Evolutionary conservation across 139 green algal species (phyloP).

Genomic region (Choricystis sp.): DNA sequence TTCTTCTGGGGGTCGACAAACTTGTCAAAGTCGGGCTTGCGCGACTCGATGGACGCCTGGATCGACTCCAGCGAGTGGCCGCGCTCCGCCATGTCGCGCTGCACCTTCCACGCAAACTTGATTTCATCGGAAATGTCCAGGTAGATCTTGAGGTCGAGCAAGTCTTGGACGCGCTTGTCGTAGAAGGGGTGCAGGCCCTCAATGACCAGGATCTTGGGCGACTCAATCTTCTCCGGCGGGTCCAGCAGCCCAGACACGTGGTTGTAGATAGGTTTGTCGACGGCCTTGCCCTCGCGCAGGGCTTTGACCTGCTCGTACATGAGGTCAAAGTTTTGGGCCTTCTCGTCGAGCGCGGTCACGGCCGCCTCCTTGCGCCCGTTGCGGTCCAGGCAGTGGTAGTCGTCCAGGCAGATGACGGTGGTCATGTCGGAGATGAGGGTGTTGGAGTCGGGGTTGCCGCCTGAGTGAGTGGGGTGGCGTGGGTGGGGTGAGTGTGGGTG

Average conservation of each 20-base stretch:
- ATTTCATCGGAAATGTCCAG: slow-evolving; percentile 98
- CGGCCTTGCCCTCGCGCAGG: slow-evolving; percentile 91
- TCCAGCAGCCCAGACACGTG: slow-evolving; percentile 93
- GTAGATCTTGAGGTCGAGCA: slow-evolving; percentile 98
- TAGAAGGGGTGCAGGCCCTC: slow-evolving; percentile 99
- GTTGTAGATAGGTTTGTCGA: slow-evolving; percentile 99
- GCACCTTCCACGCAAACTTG: slow-evolving; percentile 99
- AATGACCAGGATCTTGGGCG: slow-evolving; percentile 88
- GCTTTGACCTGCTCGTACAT: slow-evolving; percentile 96
- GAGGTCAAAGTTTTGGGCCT: slow-evolving; percentile 97
- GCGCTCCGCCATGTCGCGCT: slow-evolving; percentile 98
- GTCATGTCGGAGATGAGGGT: slow-evolving; percentile 96
- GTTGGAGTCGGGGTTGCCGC: slow-evolving; percentile 95
- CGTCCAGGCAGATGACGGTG: slow-evolving; percentile 99
- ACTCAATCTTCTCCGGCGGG: slow-evolving; percentile 74
- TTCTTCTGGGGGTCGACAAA: slow-evolving; percentile 99
- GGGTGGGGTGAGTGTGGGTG: slow-evolving; percentile 2
- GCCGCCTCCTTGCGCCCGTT: slow-evolving; percentile 66
- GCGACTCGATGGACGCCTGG: slow-evolving; percentile 81
- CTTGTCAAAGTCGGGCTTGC: slow-evolving; percentile 98
- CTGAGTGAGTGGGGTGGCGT: slow-evolving; percentile 24
- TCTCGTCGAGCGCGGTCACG: slow-evolving; percentile 84
- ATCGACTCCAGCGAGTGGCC: slow-evolving; percentile 96
- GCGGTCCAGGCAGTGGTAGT: slow-evolving; percentile 95
- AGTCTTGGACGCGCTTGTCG: slow-evolving; percentile 87